Evolutionary conservation across 495 filamentous ascomycete genomes (phyloP), one percentile per base, ranked within the genome.

Genomic region (Cercophora scortea): DNA sequence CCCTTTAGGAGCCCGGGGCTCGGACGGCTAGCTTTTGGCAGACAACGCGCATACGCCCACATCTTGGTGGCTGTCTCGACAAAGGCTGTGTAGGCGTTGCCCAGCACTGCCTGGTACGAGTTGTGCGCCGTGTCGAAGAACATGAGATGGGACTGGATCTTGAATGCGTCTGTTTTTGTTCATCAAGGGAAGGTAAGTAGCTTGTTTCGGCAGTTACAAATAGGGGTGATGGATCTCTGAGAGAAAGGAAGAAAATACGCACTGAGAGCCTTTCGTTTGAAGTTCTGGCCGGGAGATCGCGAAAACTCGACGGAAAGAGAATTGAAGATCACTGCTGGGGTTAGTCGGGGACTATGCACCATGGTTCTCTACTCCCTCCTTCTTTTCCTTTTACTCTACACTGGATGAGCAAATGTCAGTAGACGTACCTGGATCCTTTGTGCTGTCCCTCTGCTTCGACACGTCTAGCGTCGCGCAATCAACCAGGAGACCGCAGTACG

Each of bases 111-210:
- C 1, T 60, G 43, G 2, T 78, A 58, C 6, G 82, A 81, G 63
- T 96, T 97, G 70, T 91, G 85, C 5, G 73, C 68, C 4, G 87
- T 89, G 62, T 96, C 91, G 51, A 93, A 84, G 65, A 92, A 91
- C 86, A 96, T 94, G 33, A 84, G 76, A 58, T 94, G 86, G 49
- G 88, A 81, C 56, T 93, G 89, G 42, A 91, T 84, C 62, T 93
- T 91, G 73, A 96, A 89, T 0, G 85, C 73, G 61, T 82, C 76
- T 73, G 16, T 15, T 8, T 11, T 32, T 2, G 43, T 8, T 36
- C 10, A 33, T 49, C 68, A 73, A 18, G 81, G 59, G 16, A 44
- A 7, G 3, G 18, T 45, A 10, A 44, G 40, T 38, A 5, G n/a
- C n/a, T 10, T 17, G 10, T 15, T 41, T 6, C 8, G 79, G 1